Evolutionary conservation across 2,329 filamentous ascomycete species (phyloP), one percentile per base, ranked within the genome.

Genomic region (Curvularia eragrostidis): DNA sequence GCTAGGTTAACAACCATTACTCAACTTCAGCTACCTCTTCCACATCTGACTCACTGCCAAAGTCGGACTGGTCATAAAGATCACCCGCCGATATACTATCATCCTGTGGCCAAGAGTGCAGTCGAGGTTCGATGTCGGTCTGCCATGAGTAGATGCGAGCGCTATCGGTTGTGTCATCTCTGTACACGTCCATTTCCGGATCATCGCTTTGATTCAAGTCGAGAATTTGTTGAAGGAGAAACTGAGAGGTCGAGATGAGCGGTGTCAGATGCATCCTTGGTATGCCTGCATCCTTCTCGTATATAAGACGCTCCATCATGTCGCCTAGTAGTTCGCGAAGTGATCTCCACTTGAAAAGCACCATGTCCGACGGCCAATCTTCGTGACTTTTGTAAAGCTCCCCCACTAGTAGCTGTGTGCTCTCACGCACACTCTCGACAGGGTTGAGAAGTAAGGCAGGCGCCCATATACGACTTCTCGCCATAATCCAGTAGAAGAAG

Each of bases 31-130:
- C 61, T 8, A 68, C 56, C 18, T 75, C 68, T 23, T 64, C 67
- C 18, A 70, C 65, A 55, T 75, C 74, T 47, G 74, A 77, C 62
- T 77, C 74, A 69, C 70, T 75, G 8, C 68, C 73, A 64, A 75
- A 76, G 54, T 76, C 73, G 3, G 73, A 76, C n/a, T 72, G 68
- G 36, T 75, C 73, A 44, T 71, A 74, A 5, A 64, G 54, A 39
- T 75, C 74, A 7, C 61, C 72, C 32, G 68, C 62, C 7, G 73
- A 74, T 12, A 71, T 59, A n/a, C 61, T 65, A n/a, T 70, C 66
- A 15, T 75, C 74, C 19, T 65, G 54, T 19, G 66, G 60, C 65
- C 73, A 74, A 15, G 59, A 62, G 18, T 61, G 53, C 32, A 74
- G 38, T 9, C 65, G 58, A n/a, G 56, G 42, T 19, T 72, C 68